Evolutionary conservation across 495 filamentous ascomycete genomes (phyloP), one percentile per base, ranked within the genome.

Genomic region (Talaromyces nanjingensis): DNA sequence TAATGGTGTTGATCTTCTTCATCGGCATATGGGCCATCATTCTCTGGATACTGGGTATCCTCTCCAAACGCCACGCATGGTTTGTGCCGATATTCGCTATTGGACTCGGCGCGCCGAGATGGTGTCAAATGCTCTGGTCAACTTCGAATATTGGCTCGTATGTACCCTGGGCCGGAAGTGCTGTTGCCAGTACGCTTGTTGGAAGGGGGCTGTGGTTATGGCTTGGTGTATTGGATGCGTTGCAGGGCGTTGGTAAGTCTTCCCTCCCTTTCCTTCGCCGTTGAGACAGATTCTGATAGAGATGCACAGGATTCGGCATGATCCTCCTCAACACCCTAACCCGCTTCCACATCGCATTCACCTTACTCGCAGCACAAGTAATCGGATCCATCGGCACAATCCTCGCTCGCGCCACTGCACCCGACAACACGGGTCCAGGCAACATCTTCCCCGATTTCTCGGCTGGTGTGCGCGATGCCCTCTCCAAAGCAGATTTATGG

Each of bases 41-140:
- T 0, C 78, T 88, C 29, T 68, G 66, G 25, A 63, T 76, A 59
- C 86, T 88, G 65, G 70, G 79, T 6, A 64, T 70, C 63, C 70
- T 84, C 2, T 81, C 79, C 12, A 81, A 79, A 62, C 74, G 76
- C 33, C 86, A 89, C 71, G 78, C 76, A 4, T 89, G 87, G 87
- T 79, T 88, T 67, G 68, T 89, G 25, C 86, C 87, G 52, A 82
- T 89, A 66, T 88, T 88, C 67, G 86, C 86, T 34, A 79, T 88
- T 63, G 85, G 85, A 42, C 79, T 89, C 14, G 81, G 83, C 22
- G 82, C 84, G 1, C 87, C 87, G 0, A 76, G 85, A 53, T 89
- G 87, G 86, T 80, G 79, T 29, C 87, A 89, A 72, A 86, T 86
- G 71, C 81, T 87, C 64, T 89, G 87, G 87, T 79, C 75, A 16